phyloP scores from a whole-genome alignment of 169 alveolate genomes.

The Amoebophrya sp. region DNA sequence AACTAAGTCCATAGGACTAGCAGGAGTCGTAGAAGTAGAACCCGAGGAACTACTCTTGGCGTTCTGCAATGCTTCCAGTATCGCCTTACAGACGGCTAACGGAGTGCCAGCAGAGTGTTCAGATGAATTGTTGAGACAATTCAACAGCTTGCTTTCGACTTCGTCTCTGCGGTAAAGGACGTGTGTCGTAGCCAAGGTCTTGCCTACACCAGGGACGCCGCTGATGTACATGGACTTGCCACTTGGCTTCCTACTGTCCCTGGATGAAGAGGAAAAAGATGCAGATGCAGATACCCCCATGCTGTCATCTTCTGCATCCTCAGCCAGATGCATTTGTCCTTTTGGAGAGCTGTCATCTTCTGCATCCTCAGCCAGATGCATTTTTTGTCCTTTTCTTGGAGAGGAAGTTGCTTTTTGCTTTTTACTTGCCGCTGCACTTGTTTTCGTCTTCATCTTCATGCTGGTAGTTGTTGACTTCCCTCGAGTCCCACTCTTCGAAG shows the following conservation, averaged over 20 bases:
- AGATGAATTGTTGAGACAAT: no score
- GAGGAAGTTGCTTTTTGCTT: neutral
- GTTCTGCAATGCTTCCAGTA: neutral
- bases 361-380: neutral
- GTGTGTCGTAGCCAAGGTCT: neutral
- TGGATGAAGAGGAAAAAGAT: no score
- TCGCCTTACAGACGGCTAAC: neutral
- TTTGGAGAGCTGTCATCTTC: no score
- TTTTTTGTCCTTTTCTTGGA: neutral
- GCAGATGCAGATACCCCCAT: no score
- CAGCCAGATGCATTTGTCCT: neutral
- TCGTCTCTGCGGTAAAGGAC: neutral
- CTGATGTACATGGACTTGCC: neutral
- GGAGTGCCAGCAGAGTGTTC: no score
- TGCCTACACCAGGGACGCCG: neutral
- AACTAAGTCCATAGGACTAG: no score
- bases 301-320: no score
- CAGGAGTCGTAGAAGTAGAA: no score
- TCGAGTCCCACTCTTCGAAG: no score
- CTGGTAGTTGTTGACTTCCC: neutral
- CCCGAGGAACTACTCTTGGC: no score
- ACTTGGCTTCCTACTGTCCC: no score
- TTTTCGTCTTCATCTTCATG: neutral
- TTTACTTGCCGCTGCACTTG: neutral
- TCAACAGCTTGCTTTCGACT: neutral